phyloP scores from a whole-genome alignment of 176 grass and related monocot genomes.

The Thinopyrum elongatum region DNA sequence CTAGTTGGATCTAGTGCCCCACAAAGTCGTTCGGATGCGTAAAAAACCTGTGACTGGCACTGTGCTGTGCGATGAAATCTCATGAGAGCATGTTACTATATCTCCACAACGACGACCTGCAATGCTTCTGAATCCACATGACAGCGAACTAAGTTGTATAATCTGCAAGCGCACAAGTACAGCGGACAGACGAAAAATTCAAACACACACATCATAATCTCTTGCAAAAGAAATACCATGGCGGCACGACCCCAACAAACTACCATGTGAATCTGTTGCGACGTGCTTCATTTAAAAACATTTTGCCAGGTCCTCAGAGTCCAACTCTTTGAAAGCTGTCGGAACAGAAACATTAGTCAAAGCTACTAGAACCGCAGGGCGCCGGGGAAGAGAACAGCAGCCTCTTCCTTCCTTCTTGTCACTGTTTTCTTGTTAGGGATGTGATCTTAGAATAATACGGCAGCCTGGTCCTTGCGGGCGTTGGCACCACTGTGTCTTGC shows the following conservation, averaged over 20 bases:
- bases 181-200: not conserved
- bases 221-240: not conserved
- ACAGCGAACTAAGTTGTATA: not conserved
- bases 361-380: not conserved
- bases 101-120: not conserved
- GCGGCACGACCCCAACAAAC: not conserved
- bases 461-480: not conserved
- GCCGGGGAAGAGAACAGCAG: not conserved
- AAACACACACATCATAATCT: not conserved
- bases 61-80: too few species aligned
- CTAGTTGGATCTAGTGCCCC: too few species aligned
- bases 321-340: constrained; percentile 32
- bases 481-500: not conserved
- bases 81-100: too few species aligned
- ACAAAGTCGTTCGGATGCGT: too few species aligned
- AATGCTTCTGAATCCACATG: not conserved
- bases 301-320: not conserved
- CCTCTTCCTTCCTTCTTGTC: not conserved
- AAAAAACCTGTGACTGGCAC: too few species aligned
- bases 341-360: constrained; percentile 22
- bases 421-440: not conserved
- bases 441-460: not conserved
- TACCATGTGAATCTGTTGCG: constrained; percentile 32
- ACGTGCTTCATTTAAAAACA: not conserved
- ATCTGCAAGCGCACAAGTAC: not conserved